Evolutionary conservation across 495 filamentous ascomycete species (phyloP), one percentile per base, ranked within the genome.

Genomic region (Penicillium crystallinum): DNA sequence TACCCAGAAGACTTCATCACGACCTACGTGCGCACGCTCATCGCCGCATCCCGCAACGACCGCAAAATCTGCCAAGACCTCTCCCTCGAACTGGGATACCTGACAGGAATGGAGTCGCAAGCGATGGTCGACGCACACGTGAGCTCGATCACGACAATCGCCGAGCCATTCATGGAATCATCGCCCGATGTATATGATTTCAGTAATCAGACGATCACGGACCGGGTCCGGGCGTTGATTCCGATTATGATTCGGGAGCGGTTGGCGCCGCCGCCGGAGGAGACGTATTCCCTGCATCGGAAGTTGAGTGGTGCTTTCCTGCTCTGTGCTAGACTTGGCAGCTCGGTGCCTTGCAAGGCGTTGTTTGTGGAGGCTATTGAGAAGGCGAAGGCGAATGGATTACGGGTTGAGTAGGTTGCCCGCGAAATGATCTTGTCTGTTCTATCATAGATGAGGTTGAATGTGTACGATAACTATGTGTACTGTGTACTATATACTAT

Each of bases 251-350:
- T 98, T 27, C 79, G 81, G 41, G 93, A 97, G 74, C 70, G 93
- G 19, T 67, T 98, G 33, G 81, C 87, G 9, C 93, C 95, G 12
- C 93, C 95, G 35, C 93, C 93, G 0, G 95, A 98, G 73, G 93
- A 98, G 77, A 98, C 95, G 53, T 98, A 98, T 61, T 92, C 88
- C 67, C 65, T 98, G 65, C 93, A 98, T 72, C 80, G 93, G 54
- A 98, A 98, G 70, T 67, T 98, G 42, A 97, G 93, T 67, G 93
- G 93, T 3, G 93, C 95, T 0, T 98, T 98, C 61, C 69, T 98
- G 67, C 75, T 98, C 46, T 97, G 91, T 72, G 93, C 93, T 0
- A 80, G 81, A 56, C 60, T 98, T 51, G 90, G 90, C 14, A 95
- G 90, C 62, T 72, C 81, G 47, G 91, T 97, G 5, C 71, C 72